Conservation (phyloP, 495 filamentous ascomycete genomes). For the Xylaria nigripes region DNA sequence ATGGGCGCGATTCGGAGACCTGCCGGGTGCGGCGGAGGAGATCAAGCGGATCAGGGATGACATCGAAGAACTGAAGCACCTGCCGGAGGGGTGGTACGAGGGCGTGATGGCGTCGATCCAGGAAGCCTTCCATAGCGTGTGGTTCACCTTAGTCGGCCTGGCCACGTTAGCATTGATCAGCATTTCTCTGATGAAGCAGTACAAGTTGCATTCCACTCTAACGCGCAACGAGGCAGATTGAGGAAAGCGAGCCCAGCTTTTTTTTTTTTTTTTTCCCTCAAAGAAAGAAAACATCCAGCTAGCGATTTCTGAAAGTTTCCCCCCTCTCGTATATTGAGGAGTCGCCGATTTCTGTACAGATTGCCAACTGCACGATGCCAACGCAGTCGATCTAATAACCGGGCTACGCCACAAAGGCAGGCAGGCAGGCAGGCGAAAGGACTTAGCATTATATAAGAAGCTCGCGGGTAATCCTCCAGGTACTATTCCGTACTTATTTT, state of each 20-base stretch:
- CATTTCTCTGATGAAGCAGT: constrained; percentile 64
- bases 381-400: too few species aligned
- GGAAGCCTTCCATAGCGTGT: constrained; percentile 67
- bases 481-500: too few species aligned
- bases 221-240: constrained; percentile 38
- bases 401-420: too few species aligned
- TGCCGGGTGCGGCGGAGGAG: constrained; percentile 55
- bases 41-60: constrained; percentile 65
- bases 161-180: constrained; percentile 49
- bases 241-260: neutral
- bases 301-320: too few species aligned
- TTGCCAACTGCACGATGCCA: too few species aligned
- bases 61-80: constrained; percentile 60
- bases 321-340: too few species aligned
- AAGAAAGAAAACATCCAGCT: too few species aligned
- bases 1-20: constrained; percentile 58
- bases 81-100: constrained; percentile 62
- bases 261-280: too few species aligned
- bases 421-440: too few species aligned
- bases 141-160: constrained; percentile 57
- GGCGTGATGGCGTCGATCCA: constrained; percentile 67
- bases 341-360: too few species aligned
- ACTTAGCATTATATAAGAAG: too few species aligned
- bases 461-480: too few species aligned
- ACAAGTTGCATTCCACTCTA: constrained; percentile 66